A percentile compares a stretch with the other conserved stretches of the same genome.
These are phyloP conservation scores for Metschnikowia koreensis DNA, from an alignment of 805 yeast genomes.

Conservation along the genomic window DNA sequence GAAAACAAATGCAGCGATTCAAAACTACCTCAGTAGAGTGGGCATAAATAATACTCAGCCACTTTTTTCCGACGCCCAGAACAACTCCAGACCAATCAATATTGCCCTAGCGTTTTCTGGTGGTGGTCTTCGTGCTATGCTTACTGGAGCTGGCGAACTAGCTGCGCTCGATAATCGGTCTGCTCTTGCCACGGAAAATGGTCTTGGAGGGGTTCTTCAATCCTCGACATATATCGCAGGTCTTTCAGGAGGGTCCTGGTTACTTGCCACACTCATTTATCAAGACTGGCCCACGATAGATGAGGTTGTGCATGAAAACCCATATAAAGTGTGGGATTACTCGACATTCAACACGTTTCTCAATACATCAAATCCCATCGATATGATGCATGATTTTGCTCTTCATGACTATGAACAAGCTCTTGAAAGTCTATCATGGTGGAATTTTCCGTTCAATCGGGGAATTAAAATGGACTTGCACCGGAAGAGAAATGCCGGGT, in stretches of 20 bases:
- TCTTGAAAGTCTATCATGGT: constrained; percentile 30
- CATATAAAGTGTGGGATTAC: constrained; percentile 36
- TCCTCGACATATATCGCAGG: constrained; percentile 71
- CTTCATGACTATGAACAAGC: constrained; percentile 25
- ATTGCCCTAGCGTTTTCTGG: constrained; percentile 34
- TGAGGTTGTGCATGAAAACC: constrained; percentile 42
- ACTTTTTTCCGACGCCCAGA: not conserved
- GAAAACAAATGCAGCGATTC: constrained; percentile 16
- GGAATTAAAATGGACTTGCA: constrained; percentile 52
- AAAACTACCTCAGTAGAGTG: constrained; percentile 8
- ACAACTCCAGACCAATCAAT: constrained; percentile 15
- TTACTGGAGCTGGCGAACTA: constrained; percentile 24
- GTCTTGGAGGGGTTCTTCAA: constrained; percentile 74
- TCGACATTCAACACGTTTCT: constrained; percentile 29
- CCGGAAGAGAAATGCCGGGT: constrained; percentile 56
- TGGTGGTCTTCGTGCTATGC: constrained; percentile 39
- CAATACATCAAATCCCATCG: constrained; percentile 18
- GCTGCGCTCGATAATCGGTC: constrained; percentile 21
- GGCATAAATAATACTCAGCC: constrained; percentile 9
- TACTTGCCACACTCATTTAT: constrained; percentile 62
- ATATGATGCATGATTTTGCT: constrained; percentile 21
- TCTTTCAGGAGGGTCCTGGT: constrained; percentile 84
- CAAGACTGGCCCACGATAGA: constrained; percentile 75
- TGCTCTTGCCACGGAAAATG: constrained; percentile 23
- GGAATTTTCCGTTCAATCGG: constrained; percentile 36